phyloP scores from a whole-genome alignment of 2,329 filamentous ascomycete genomes.

The Daldinia sp. region DNA sequence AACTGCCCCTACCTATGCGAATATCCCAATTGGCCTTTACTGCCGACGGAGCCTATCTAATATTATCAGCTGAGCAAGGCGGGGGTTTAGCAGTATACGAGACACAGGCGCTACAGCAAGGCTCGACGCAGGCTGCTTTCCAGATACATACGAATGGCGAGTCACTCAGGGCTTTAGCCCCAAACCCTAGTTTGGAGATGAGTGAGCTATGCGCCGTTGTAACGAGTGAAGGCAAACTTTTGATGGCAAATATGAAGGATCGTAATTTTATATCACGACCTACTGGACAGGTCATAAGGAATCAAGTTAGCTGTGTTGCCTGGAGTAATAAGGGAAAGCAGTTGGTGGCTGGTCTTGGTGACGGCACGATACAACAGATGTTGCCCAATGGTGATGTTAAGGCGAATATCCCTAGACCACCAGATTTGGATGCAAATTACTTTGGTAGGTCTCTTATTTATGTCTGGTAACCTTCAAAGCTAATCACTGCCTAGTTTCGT shows the following conservation, averaged over 20 bases:
- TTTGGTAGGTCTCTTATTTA: conserved; percentile 68
- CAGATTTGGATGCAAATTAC: conserved; percentile 70
- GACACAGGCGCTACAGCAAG: conserved; percentile 74
- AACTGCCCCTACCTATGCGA: conserved; percentile 77
- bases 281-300: conserved; percentile 74
- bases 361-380: conserved; percentile 86
- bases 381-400: conserved; percentile 83
- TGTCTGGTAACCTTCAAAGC: conserved; percentile 26
- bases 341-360: conserved; percentile 83
- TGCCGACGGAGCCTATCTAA: conserved; percentile 85
- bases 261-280: conserved; percentile 67
- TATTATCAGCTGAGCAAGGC: conserved; percentile 83
- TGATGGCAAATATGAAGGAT: conserved; percentile 84
- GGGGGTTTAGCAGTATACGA: conserved; percentile 88
- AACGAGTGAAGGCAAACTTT: conserved; percentile 81
- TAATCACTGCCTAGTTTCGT: conserved; percentile 70
- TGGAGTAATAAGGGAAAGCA: conserved; percentile 98
- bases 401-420: conserved; percentile 82
- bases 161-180: conserved; percentile 77
- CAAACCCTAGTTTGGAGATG: conserved; percentile 82
- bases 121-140: conserved; percentile 75
- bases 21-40: conserved; percentile 93
- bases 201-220: conserved; percentile 84
- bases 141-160: conserved; percentile 82
- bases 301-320: conserved; percentile 82